These are phyloP conservation scores for Alternaria panax DNA, from an alignment of 2,329 filamentous ascomycete species.

Conservation along the genomic window DNA sequence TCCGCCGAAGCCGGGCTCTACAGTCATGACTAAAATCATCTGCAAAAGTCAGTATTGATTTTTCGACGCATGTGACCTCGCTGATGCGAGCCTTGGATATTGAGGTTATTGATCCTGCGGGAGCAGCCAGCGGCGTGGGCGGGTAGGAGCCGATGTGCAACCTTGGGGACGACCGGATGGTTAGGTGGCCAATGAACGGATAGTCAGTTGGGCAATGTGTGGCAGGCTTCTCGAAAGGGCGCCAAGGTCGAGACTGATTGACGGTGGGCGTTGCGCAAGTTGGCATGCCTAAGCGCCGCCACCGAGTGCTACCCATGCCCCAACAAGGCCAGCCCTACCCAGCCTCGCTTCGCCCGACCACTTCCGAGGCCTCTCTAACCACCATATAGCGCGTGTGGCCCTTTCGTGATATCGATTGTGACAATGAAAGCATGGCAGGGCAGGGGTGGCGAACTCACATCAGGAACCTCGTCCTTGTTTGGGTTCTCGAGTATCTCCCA, in stretches of 20 bases:
- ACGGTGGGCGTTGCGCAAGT: constrained; percentile 18
- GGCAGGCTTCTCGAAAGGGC: constrained; percentile 28
- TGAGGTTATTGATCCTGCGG: constrained; percentile 21
- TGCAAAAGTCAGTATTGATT: constrained; percentile 49
- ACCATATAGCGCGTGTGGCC: constrained; percentile 20
- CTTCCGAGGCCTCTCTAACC: constrained; percentile 20
- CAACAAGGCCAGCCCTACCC: constrained; percentile 30
- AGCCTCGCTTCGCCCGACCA: constrained; percentile 19
- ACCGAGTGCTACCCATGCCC: constrained; percentile 39
- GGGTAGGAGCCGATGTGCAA: constrained; percentile 19
- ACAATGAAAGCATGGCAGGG: constrained; percentile 7
- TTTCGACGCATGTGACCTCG: not conserved
- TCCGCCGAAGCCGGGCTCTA: constrained; percentile 94
- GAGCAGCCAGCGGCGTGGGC: constrained; percentile 17
- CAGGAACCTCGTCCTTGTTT: constrained; percentile 78
- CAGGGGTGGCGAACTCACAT: constrained; percentile 67
- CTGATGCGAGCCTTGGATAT: constrained; percentile 7
- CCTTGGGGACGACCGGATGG: constrained; percentile 2
- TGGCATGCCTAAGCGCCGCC: constrained; percentile 44
- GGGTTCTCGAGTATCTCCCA: constrained; percentile 84
- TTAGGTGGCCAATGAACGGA: constrained; percentile 18
- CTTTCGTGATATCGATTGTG: constrained; percentile 26
- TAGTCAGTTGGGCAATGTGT: constrained; percentile 11
- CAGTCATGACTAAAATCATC: constrained; percentile 99
- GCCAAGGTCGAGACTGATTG: constrained; percentile 24